phyloP scores from a whole-genome alignment of 177 flowering plant genomes.

The Telopea speciosissima region DNA sequence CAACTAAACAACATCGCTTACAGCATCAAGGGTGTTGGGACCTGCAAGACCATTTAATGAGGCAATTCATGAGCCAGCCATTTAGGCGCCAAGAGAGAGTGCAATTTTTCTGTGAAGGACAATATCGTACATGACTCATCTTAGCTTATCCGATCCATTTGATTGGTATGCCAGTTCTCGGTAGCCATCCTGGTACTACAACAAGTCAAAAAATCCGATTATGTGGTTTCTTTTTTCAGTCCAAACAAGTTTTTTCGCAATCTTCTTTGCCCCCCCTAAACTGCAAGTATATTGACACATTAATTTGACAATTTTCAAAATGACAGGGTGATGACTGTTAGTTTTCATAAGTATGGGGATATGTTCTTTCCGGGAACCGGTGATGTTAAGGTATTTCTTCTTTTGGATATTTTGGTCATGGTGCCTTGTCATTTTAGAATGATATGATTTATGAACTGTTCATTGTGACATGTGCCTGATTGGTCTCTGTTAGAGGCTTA shows the following conservation, averaged over 20 bases:
- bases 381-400: slow-evolving; percentile 73
- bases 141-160: not conserved
- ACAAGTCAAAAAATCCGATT: not conserved
- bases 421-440: not conserved
- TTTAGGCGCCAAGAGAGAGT: not conserved
- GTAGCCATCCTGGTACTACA: too few species aligned
- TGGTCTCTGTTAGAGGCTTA: not conserved
- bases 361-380: slow-evolving; percentile 98
- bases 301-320: slow-evolving; percentile 9
- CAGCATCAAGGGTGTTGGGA: not conserved
- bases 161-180: not conserved
- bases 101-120: not conserved
- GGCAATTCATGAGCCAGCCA: not conserved
- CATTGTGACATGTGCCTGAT: not conserved
- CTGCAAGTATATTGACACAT: not conserved
- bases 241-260: not conserved
- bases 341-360: slow-evolving; percentile 95
- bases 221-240: not conserved
- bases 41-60: not conserved
- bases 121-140: not conserved
- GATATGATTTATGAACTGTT: not conserved
- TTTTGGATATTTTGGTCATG: not conserved
- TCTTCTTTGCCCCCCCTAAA: too few species aligned
- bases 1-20: not conserved
- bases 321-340: slow-evolving; percentile 98